Evolutionary conservation across 139 green algal genomes (phyloP).

Genomic region (Coelastrella sp.): DNA sequence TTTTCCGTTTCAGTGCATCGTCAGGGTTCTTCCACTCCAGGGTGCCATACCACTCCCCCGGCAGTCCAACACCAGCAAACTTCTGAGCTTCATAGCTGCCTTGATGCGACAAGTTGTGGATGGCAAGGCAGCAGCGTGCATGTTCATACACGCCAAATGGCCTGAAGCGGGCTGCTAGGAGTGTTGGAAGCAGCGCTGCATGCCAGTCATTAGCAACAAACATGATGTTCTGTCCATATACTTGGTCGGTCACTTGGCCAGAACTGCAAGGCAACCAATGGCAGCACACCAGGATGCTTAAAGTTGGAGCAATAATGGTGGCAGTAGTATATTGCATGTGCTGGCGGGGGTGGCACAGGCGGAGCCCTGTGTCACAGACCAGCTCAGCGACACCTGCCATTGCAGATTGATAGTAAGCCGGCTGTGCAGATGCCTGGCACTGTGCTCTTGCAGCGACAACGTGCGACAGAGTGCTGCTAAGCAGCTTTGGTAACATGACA

Average conservation of each 20-base stretch:
- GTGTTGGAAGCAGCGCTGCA: slow-evolving; percentile 79
- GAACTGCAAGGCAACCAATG: neutral
- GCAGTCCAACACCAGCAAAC: slow-evolving; percentile 70
- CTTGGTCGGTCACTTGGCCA: slow-evolving; percentile 37
- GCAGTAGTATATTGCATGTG: neutral
- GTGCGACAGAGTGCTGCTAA: neutral
- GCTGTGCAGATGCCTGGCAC: no score
- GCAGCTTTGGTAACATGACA: neutral
- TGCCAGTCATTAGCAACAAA: slow-evolving; percentile 96
- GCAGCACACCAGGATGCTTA: neutral
- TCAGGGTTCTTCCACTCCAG: slow-evolving; percentile 62
- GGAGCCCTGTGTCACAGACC: no score
- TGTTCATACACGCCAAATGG: slow-evolving; percentile 49
- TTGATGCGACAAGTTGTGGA: slow-evolving; percentile 88
- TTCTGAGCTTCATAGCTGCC: slow-evolving; percentile 51
- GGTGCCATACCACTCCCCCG: slow-evolving; percentile 79
- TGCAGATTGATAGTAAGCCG: no score
- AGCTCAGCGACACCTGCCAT: no score
- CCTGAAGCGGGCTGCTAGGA: slow-evolving; percentile 54
- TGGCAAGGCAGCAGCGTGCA: slow-evolving; percentile 59
- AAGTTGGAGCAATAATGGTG: neutral
- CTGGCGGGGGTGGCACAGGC: neutral
- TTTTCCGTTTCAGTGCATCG: neutral
- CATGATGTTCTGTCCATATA: slow-evolving; percentile 82
- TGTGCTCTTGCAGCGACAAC: no score